Percentiles rank a stretch among this genome's conserved stretches.
These are phyloP conservation scores for Fusarium udum DNA, from an alignment of 2,329 filamentous ascomycete species.

Conservation along the genomic window DNA sequence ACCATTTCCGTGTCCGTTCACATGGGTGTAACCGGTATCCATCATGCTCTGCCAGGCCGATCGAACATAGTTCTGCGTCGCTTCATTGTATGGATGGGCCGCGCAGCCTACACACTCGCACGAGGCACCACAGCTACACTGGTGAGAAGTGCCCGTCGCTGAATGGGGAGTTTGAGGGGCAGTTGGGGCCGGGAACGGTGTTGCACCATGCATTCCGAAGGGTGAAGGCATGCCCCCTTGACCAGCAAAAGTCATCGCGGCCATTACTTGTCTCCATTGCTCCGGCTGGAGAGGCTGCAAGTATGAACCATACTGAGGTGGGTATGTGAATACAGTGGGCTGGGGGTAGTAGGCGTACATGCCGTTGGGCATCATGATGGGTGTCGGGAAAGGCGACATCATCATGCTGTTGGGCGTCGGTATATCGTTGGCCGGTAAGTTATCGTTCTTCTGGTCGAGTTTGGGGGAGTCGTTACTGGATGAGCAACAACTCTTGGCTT, in stretches of 20 bases:
- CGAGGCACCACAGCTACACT: constrained; percentile 70
- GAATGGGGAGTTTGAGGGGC: constrained; percentile 29
- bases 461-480: constrained; percentile 37
- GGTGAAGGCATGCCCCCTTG: constrained; percentile 45
- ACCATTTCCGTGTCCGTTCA: constrained; percentile 39
- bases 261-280: constrained; percentile 61
- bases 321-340: constrained; percentile 61
- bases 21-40: constrained; percentile 42
- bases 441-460: constrained; percentile 28
- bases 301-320: constrained; percentile 64
- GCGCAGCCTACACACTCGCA: constrained; percentile 76
- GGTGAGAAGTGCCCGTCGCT: constrained; percentile 49
- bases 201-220: constrained; percentile 39
- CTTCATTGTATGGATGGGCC: constrained; percentile 73
- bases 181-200: constrained; percentile 32
- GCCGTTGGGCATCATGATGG: constrained; percentile 50
- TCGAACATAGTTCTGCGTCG: constrained; percentile 64
- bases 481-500: constrained; percentile 46
- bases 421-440: constrained; percentile 30
- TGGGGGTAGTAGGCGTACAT: constrained; percentile 55
- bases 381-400: constrained; percentile 50
- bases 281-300: constrained; percentile 64
- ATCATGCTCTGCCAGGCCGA: constrained; percentile 57
- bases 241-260: constrained; percentile 50
- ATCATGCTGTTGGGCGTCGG: constrained; percentile 45